Conservation (phyloP, 768 basidiomycete genomes). For the Psilocybe azurescens region DNA sequence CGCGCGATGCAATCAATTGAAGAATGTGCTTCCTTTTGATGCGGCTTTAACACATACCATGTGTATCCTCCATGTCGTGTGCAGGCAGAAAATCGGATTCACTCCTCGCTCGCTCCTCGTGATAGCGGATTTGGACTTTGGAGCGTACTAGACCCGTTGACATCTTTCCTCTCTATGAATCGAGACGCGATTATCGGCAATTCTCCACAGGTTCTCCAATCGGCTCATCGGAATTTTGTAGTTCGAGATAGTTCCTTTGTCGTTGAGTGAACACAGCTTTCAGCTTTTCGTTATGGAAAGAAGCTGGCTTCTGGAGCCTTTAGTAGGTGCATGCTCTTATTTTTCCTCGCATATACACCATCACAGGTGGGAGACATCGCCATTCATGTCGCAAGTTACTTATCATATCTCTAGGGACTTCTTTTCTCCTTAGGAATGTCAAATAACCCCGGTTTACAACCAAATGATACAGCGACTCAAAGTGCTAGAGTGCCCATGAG, state of each 20-base stretch:
- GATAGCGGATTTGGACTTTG: background rate
- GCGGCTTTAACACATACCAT: constrained; percentile 19
- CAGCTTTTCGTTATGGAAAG: background rate
- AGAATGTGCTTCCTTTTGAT: constrained; percentile 13
- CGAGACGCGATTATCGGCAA: background rate
- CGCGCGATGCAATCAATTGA: constrained; percentile 4
- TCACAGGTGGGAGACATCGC: background rate
- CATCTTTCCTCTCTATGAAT: background rate
- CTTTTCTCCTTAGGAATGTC: background rate
- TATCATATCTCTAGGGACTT: background rate
- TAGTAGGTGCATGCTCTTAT: too few species aligned
- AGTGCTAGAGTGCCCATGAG: constrained; percentile 9
- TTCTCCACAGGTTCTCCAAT: background rate
- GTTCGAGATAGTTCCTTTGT: background rate
- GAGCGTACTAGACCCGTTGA: background rate
- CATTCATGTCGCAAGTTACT: background rate
- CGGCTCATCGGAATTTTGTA: background rate
- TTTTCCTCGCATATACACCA: too few species aligned
- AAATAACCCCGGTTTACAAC: constrained; percentile 10
- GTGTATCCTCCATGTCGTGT: constrained; percentile 24
- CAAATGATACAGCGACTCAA: background rate
- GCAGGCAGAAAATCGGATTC: constrained; percentile 4
- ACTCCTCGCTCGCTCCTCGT: constrained; percentile 16
- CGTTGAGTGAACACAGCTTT: background rate
- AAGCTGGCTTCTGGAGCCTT: background rate